These are phyloP conservation scores for Suhomyces anneliseae DNA, from an alignment of 1,139 yeast species.

Conservation along the genomic window DNA sequence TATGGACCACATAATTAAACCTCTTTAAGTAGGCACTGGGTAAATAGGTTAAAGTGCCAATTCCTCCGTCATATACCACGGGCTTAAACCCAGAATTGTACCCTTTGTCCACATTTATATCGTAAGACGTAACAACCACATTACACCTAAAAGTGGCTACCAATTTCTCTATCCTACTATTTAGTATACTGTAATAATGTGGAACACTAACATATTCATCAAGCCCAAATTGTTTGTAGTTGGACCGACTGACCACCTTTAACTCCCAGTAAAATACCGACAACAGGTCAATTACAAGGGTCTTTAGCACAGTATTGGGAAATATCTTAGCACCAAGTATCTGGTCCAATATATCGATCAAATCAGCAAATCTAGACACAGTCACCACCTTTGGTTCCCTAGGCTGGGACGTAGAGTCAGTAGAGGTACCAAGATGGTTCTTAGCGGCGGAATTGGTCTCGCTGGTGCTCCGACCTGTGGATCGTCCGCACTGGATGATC, in stretches of 20 bases:
- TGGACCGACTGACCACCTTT: slow-evolving; percentile 16
- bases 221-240: slow-evolving; percentile 16
- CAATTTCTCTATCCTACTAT: slow-evolving; percentile 14
- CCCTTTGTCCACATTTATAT: slow-evolving; percentile 32
- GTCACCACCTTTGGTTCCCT: not conserved
- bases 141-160: slow-evolving; percentile 27
- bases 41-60: slow-evolving; percentile 4
- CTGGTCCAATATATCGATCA: not conserved
- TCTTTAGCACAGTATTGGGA: slow-evolving; percentile 14
- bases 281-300: slow-evolving; percentile 25
- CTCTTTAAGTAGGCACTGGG: slow-evolving; percentile 14
- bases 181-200: slow-evolving; percentile 20
- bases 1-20: slow-evolving; percentile 19
- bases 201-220: slow-evolving; percentile 7
- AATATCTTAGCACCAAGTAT: slow-evolving; percentile 3
- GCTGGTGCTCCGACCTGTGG: not conserved
- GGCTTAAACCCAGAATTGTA: slow-evolving; percentile 16
- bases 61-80: slow-evolving; percentile 1
- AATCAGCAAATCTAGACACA: not conserved
- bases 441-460: too few species aligned
- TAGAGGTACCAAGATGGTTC: too few species aligned
- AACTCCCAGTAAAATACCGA: slow-evolving; percentile 39
- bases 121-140: slow-evolving; percentile 37
- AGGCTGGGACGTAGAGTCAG: not conserved
- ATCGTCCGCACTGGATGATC: slow-evolving; percentile 9